These are phyloP conservation scores for Vanderwaltozyma yarrowii DNA, from an alignment of 805 yeast species.

Conservation along the genomic window DNA sequence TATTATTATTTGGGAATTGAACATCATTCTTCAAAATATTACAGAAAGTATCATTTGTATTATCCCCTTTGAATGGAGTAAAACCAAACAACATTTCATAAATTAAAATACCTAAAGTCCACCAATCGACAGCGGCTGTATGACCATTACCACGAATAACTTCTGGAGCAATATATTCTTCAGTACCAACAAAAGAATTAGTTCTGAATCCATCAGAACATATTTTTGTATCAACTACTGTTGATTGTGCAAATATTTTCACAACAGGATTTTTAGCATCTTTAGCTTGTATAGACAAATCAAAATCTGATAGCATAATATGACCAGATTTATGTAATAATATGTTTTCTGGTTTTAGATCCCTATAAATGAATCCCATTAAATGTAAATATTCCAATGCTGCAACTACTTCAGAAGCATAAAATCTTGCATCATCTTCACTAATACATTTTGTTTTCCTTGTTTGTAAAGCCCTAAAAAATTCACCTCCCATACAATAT, in stretches of 20 bases:
- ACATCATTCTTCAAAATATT: slow-evolving; percentile 80
- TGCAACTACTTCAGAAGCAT: slow-evolving; percentile 94
- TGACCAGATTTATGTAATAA: slow-evolving; percentile 94
- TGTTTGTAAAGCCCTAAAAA: slow-evolving; percentile 90
- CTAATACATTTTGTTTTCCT: slow-evolving; percentile 74
- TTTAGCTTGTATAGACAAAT: slow-evolving; percentile 80
- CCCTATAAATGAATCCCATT: slow-evolving; percentile 96
- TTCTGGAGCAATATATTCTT: slow-evolving; percentile 97
- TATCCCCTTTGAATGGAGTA: slow-evolving; percentile 92
- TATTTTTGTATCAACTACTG: slow-evolving; percentile 70
- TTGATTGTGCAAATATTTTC: slow-evolving; percentile 27
- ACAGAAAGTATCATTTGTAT: slow-evolving; percentile 81
- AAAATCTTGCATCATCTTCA: slow-evolving; percentile 85
- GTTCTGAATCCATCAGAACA: slow-evolving; percentile 95
- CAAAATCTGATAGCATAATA: slow-evolving; percentile 95
- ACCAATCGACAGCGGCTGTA: slow-evolving; percentile 98
- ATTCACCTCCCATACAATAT: slow-evolving; percentile 99
- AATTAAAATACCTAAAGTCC: slow-evolving; percentile 91
- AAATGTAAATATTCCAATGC: slow-evolving; percentile 91
- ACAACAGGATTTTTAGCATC: slow-evolving; percentile 58
- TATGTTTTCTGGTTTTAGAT: slow-evolving; percentile 93
- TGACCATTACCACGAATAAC: slow-evolving; percentile 96
- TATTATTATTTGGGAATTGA: slow-evolving; percentile 58
- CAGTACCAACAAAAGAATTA: slow-evolving; percentile 97
- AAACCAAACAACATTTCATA: slow-evolving; percentile 94